phyloP scores from a whole-genome alignment of 1,284 basidiomycete species.

The Puccinia horiana region DNA sequence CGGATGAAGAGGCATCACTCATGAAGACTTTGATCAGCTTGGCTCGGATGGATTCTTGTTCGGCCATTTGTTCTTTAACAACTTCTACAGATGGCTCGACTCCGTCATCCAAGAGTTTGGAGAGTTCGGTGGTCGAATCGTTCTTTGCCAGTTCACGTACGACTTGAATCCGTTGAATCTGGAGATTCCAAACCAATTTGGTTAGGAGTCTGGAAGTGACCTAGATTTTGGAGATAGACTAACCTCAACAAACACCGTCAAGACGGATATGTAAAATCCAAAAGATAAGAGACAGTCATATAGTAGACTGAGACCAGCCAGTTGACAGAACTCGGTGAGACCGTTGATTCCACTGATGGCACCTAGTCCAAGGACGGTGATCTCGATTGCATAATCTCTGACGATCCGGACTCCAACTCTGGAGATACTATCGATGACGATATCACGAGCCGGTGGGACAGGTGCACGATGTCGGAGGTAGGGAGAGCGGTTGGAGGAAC shows the following conservation, averaged over 20 bases:
- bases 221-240: background rate
- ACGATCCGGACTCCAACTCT: constrained; percentile 79
- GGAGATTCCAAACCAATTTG: background rate
- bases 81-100: constrained; percentile 40
- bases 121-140: constrained; percentile 40
- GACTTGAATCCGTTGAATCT: constrained; percentile 48
- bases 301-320: constrained; percentile 80
- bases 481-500: constrained; percentile 71
- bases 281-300: constrained; percentile 86
- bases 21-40: constrained; percentile 38
- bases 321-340: constrained; percentile 88
- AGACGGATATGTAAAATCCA: constrained; percentile 83
- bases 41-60: constrained; percentile 37
- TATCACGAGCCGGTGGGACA: constrained; percentile 64
- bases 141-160: constrained; percentile 34
- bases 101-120: constrained; percentile 43
- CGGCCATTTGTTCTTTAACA: constrained; percentile 30
- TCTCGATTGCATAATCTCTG: constrained; percentile 88
- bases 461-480: constrained; percentile 26
- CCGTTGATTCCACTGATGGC: constrained; percentile 85
- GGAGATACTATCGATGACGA: constrained; percentile 80
- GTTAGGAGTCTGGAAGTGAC: background rate
- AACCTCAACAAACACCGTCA: constrained; percentile 87
- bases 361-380: constrained; percentile 82
- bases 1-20: background rate